Percentiles rank a stretch among this genome's conserved stretches.
phyloP scores from a whole-genome alignment of 805 yeast species.

The Kodamaea nitidulidarum region DNA sequence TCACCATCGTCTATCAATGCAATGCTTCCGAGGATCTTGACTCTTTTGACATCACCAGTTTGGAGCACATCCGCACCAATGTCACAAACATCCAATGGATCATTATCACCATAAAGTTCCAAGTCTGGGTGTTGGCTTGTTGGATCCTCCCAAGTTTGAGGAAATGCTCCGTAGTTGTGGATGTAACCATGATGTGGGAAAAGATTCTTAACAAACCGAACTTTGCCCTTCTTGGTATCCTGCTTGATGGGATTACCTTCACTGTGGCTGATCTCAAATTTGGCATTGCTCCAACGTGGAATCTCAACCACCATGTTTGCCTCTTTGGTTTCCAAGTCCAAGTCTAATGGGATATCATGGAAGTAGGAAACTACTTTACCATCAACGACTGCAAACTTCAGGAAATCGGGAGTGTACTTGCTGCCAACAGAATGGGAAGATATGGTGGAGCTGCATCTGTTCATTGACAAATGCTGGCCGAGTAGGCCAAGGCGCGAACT shows the following conservation, averaged over 20 bases:
- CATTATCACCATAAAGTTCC: conserved; percentile 73
- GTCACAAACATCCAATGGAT: conserved; percentile 92
- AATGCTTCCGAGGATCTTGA: conserved; percentile 89
- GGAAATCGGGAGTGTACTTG: conserved; percentile 34
- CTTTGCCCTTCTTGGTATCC: conserved; percentile 70
- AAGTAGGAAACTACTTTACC: conserved; percentile 56
- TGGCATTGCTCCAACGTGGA: conserved; percentile 75
- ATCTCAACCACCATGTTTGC: conserved; percentile 47
- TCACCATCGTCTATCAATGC: conserved; percentile 93
- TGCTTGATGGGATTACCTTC: conserved; percentile 75
- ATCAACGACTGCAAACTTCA: conserved; percentile 42
- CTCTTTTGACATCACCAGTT: conserved; percentile 78
- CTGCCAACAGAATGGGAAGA: conserved; percentile 23
- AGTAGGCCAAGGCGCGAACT: conserved; percentile 11
- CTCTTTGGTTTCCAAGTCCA: conserved; percentile 35
- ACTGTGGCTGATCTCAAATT: conserved; percentile 64
- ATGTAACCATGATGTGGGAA: conserved; percentile 84
- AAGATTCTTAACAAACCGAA: conserved; percentile 71
- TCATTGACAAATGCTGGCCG: conserved; percentile 12
- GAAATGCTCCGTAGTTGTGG: conserved; percentile 84
- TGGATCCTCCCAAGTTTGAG: conserved; percentile 99
- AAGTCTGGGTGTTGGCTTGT: conserved; percentile 48
- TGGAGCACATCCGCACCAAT: conserved; percentile 67
- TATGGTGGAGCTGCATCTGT: conserved; percentile 10
- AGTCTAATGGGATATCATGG: conserved; percentile 65